Base-by-base conservation (phyloP, 2,329 filamentous ascomycete species). In the Aurifilum marmelostoma region DNA sequence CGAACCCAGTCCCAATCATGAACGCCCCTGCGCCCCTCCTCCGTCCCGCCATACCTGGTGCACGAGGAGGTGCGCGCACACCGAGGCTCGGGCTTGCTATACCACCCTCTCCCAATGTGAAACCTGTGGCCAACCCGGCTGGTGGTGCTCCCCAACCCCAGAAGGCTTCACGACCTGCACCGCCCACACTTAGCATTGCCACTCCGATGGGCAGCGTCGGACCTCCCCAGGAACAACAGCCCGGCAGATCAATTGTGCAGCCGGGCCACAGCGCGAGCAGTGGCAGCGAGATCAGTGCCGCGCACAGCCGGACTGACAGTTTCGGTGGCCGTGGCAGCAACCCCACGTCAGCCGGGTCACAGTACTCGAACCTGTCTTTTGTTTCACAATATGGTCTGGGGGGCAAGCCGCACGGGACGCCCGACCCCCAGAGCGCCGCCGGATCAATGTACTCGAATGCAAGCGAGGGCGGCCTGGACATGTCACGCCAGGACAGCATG, bases 81-180 rank as follows among this genome's bases (percentile, higher is more conserved):
- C 93, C 93, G 37, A 89, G 92, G 75, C 87, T 98, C 69, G 95
- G 94, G 59, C 88, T 98, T 68, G 92, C 94, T 60, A 98, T 98
- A 69, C 95, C 95, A 50, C 90, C 92, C 0, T 97, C 93, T 47
- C 92, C 93, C 63, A 95, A 89, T 80, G 91, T 85, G 71, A 93
- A 94, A 79, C 89, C 94, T 1, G 88, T 96, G 65, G 87, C 87
- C 73, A 85, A 83, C 73, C 79, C 84, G 75, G 54, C 52, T 6
- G 81, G 62, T 41, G 66, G 63, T 6, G 59, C 58, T 37, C 50
- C 58, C 29, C 69, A 69, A 56, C 62, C 80, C 69, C 75, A 76
- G 73, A 76, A 78, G 73, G 78, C 77, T 63, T 78, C 81, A 37
- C 85, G 89, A 62, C 90, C 92, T 32, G 83, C 89, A 32, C 88